A percentile compares a stretch with the other conserved stretches of the same genome.
These are phyloP conservation scores for Termitomyces sp. DNA, from an alignment of 768 basidiomycete species.

Conservation along the genomic window DNA sequence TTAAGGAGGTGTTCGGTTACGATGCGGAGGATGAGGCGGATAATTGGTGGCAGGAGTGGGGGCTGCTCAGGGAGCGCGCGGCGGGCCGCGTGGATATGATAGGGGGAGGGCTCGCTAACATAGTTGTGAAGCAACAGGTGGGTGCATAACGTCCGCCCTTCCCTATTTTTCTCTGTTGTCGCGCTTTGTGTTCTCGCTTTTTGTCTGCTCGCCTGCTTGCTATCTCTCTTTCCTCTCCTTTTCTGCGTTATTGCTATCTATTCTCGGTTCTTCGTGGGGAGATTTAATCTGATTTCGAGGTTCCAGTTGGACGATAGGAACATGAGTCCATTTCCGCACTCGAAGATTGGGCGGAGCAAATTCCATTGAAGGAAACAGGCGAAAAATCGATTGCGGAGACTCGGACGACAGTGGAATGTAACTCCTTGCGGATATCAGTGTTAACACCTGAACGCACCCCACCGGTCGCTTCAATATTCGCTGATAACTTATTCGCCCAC, in stretches of 20 bases:
- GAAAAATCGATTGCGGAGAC: not conserved
- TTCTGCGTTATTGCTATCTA: not conserved
- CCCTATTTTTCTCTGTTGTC: not conserved
- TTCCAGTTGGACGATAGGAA: not conserved
- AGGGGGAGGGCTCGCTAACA: not conserved
- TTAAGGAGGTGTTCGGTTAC: slow-evolving; percentile 45
- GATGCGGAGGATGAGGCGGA: slow-evolving; percentile 55
- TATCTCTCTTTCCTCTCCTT: not conserved
- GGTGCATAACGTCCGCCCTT: not conserved
- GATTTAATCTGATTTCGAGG: slow-evolving; percentile 2
- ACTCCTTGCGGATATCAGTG: slow-evolving; percentile 5
- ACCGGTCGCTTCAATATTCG: not conserved
- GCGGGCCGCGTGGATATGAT: slow-evolving; percentile 15
- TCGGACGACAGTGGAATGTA: not conserved
- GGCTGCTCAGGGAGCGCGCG: slow-evolving; percentile 35
- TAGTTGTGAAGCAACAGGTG: slow-evolving; percentile 8
- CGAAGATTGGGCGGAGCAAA: not conserved
- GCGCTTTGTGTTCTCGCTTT: not conserved
- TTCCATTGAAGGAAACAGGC: not conserved
- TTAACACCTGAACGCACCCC: not conserved
- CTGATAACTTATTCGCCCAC: not conserved
- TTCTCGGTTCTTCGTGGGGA: not conserved
- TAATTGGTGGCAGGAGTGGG: slow-evolving; percentile 57
- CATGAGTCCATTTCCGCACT: not conserved
- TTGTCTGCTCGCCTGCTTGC: not conserved